phyloP scores from a whole-genome alignment of 2,329 filamentous ascomycete genomes.

The Alternaria novae-zelandiae region DNA sequence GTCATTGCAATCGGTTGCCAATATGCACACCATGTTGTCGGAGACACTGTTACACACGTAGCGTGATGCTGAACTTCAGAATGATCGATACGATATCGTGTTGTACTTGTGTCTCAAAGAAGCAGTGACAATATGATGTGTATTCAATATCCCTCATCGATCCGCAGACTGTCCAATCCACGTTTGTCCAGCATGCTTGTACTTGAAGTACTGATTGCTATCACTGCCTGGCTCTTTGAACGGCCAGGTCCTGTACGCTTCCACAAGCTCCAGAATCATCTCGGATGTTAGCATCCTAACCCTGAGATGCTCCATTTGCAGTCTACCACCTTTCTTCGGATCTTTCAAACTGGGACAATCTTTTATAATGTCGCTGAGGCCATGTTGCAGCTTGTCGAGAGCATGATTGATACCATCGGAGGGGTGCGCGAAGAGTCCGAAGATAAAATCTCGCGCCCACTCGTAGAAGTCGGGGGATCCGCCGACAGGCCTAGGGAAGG shows the following conservation, averaged over 20 bases:
- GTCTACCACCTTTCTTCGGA: conserved; percentile 39
- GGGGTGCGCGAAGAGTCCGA: conserved; percentile 19
- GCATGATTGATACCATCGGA: conserved; percentile 19
- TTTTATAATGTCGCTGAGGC: conserved; percentile 34
- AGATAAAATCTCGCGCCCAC: conserved; percentile 39
- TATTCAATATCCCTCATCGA: background rate
- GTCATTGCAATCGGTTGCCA: background rate
- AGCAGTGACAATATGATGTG: background rate
- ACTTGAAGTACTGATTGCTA: conserved; percentile 33
- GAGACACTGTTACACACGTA: background rate
- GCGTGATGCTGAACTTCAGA: background rate
- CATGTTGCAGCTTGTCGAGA: conserved; percentile 39
- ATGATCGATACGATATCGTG: background rate
- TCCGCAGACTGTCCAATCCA: background rate
- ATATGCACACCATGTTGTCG: background rate
- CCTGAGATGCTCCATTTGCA: conserved; percentile 39
- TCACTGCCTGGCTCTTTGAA: conserved; percentile 36
- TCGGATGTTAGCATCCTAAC: conserved; percentile 40
- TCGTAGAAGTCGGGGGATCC: conserved; percentile 24
- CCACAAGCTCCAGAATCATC: conserved; percentile 39
- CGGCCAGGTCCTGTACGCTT: conserved; percentile 45
- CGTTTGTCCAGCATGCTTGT: background rate
- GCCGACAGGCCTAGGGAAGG: conserved; percentile 49
- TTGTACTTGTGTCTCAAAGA: background rate
- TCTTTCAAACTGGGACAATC: conserved; percentile 37